Evolutionary conservation across 129 eudicot genomes (phyloP).

Genomic region (Flaveria sonorensis): DNA sequence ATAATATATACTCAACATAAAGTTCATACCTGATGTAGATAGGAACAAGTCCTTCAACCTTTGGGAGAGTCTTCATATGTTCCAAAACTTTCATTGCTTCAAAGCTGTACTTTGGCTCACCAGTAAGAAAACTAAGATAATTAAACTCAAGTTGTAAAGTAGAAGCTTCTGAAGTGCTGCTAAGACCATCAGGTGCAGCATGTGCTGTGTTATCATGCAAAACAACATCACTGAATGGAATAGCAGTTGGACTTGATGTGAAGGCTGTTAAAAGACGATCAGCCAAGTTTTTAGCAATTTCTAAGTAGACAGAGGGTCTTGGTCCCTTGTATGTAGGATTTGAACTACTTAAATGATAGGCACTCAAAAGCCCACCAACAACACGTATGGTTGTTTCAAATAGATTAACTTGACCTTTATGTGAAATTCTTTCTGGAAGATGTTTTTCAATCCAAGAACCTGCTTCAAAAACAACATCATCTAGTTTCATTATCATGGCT

Average conservation of each 20-base stretch:
- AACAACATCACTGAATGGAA: constrained; percentile 91
- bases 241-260: constrained; percentile 80
- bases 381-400: constrained; percentile 95
- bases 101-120: constrained; percentile 72
- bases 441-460: constrained; percentile 91
- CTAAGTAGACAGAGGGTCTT: constrained; percentile 68
- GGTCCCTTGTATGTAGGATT: constrained; percentile 56
- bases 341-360: constrained; percentile 82
- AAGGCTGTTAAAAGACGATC: constrained; percentile 82
- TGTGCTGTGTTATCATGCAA: constrained; percentile 70
- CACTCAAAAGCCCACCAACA: constrained; percentile 95
- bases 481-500: constrained; percentile 88
- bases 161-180: constrained; percentile 95
- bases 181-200: constrained; percentile 90
- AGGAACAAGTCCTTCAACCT: constrained; percentile 94
- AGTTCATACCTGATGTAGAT: constrained; percentile 75
- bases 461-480: constrained; percentile 76
- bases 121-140: constrained; percentile 77
- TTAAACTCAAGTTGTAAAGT: constrained; percentile 91
- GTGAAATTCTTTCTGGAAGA: constrained; percentile 64
- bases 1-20: neutral
- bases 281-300: constrained; percentile 80
- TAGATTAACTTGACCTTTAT: constrained; percentile 86
- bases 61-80: constrained; percentile 81
- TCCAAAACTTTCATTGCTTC: constrained; percentile 93